phyloP scores from a whole-genome alignment of 108 stramenopile genomes.

The Aureococcus anophagefferens region DNA sequence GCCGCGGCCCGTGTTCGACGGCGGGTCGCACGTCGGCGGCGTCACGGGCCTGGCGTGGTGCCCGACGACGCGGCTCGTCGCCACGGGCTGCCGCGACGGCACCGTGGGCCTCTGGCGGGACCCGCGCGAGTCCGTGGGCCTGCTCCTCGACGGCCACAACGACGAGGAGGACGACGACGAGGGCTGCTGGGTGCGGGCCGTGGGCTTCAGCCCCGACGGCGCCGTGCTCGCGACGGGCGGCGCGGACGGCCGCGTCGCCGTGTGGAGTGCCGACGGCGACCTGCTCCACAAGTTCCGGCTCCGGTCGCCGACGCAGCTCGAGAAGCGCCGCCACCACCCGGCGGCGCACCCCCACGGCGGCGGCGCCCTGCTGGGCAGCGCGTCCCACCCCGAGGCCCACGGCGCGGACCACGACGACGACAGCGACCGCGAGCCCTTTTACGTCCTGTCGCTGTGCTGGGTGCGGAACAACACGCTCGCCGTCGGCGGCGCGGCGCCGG shows the following conservation, averaged over 20 bases:
- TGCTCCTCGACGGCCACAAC: not conserved
- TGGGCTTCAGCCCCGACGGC: constrained; percentile 66
- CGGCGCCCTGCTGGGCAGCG: too few relatives aligned
- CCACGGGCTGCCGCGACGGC: not conserved
- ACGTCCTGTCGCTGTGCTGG: too few relatives aligned
- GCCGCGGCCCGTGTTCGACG: not conserved
- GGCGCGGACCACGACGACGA: not conserved
- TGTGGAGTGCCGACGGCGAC: constrained; percentile 42
- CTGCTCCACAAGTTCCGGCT: not conserved
- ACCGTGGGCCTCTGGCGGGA: not conserved
- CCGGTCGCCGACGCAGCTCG: not conserved
- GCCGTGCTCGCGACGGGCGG: constrained; percentile 64
- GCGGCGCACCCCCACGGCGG: too few relatives aligned
- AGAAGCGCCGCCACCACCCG: too few relatives aligned
- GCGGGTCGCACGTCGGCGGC: not conserved
- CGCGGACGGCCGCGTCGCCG: constrained; percentile 60
- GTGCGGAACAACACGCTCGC: too few relatives aligned
- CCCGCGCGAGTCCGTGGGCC: not conserved
- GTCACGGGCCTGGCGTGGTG: not conserved
- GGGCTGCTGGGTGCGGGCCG: not conserved
- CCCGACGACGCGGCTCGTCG: not conserved
- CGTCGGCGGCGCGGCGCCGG: too few relatives aligned
- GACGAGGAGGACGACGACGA: not conserved
- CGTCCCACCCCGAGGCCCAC: too few relatives aligned
- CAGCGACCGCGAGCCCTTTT: too few relatives aligned